Evolutionary conservation across 208 protist species (phyloP), one percentile per base, ranked within the genome.

Genomic region (Wallacemonas sp.): DNA sequence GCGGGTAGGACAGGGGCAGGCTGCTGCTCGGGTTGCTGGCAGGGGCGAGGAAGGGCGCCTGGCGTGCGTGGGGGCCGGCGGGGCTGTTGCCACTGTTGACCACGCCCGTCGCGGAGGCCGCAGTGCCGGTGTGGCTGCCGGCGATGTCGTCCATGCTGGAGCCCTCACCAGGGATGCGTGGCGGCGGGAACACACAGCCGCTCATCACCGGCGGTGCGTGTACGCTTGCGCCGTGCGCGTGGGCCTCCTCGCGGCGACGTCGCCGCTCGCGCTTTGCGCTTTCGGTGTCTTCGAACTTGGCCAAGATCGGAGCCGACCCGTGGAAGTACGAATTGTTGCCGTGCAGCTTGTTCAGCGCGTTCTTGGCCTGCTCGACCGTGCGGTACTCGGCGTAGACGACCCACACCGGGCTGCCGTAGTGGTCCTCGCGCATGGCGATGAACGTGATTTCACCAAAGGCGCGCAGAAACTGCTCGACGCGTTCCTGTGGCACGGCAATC

Each of bases 361-460:
- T 83, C 38, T 77, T 76, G 28, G 87, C 77, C 28, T 81, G 72
- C 29, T 91, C 76, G 28, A 89, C 64, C 5, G 73, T 79, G 38
- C 88, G 79, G 73, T 91, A 93, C 79, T 91, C 84, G 32, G 84
- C 87, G 72, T 89, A 90, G 8, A 93, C 75, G 10, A 93, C 87
- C 87, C 87, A 93, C 38, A 93, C 87, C 12, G 81, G 87, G n/a
- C 70, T 87, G 41, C 87, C 87, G 63, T 93, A 85, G 69, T 89
- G 83, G 49, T 89, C 87, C 62, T 84, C 87, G 2, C 87, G 87
- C 80, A 93, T 89, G 14, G 87, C 84, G 42, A 78, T 91, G 72
- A 86, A 90, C 11, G 62, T 68, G n/a, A 93, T 57, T 36, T 74
- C 82, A 45, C 84, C 87, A 42, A 91, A 91, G 39, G 70, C 70